phyloP scores from a whole-genome alignment of 2,329 filamentous ascomycete species.

The Falciphora oryzae region DNA sequence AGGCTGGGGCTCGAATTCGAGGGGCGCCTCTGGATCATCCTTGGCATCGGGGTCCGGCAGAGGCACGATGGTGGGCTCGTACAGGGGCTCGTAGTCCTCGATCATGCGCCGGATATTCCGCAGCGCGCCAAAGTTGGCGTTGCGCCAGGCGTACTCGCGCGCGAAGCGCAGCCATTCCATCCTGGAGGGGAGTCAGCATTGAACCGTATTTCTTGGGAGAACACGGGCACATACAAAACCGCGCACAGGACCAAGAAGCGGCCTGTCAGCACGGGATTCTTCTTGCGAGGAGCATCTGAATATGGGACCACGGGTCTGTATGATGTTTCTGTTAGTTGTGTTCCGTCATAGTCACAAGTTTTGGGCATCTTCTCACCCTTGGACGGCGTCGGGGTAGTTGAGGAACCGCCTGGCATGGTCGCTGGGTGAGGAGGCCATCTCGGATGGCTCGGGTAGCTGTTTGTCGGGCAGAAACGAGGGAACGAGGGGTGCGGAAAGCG shows the following conservation, averaged over 20 bases:
- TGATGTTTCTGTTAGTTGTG: not conserved
- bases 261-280: slow-evolving; percentile 55
- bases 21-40: slow-evolving; percentile 8
- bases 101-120: slow-evolving; percentile 47
- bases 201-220: not conserved
- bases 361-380: slow-evolving; percentile 24
- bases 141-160: slow-evolving; percentile 52
- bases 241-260: slow-evolving; percentile 46
- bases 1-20: slow-evolving; percentile 34
- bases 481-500: not conserved
- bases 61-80: slow-evolving; percentile 41
- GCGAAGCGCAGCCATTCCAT: slow-evolving; percentile 50
- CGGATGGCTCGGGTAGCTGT: not conserved
- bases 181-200: slow-evolving; percentile 25
- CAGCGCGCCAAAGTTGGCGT: slow-evolving; percentile 57
- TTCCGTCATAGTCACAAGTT: not conserved
- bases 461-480: not conserved
- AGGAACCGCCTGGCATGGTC: slow-evolving; percentile 19
- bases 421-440: not conserved
- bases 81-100: slow-evolving; percentile 42
- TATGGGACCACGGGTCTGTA: slow-evolving; percentile 36
- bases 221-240: slow-evolving; percentile 39
- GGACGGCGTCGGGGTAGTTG: slow-evolving; percentile 31
- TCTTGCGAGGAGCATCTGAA: slow-evolving; percentile 31
- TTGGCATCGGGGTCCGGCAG: slow-evolving; percentile 36